Conservation (phyloP, 164 flowering plant genomes). For the Umbilicus rupestris region DNA sequence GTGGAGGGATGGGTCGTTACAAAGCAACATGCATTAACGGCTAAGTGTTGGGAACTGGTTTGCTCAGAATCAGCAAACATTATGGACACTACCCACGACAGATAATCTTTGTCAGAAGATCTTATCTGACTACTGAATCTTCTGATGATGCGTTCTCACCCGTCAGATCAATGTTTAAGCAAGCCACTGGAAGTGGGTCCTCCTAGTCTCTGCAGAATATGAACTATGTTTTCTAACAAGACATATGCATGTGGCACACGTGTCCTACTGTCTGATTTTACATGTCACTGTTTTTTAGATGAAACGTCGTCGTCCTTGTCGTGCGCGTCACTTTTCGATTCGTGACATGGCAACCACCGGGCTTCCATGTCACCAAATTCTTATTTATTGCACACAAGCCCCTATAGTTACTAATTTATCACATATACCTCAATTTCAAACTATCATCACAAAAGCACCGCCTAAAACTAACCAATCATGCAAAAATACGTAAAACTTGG, state of each 20-base stretch:
- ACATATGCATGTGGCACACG: constrained; percentile 15
- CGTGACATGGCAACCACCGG: too few relatives aligned
- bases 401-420: neutral
- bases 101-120: constrained; percentile 16
- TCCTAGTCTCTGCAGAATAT: constrained; percentile 13
- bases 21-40: constrained; percentile 13
- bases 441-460: too few relatives aligned
- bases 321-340: too few relatives aligned
- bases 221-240: neutral
- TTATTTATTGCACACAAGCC: neutral
- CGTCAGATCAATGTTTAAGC: constrained; percentile 13
- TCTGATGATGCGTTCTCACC: constrained; percentile 20
- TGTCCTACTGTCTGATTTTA: neutral
- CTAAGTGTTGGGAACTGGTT: constrained; percentile 15
- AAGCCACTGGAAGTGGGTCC: constrained; percentile 6
- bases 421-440: too few relatives aligned
- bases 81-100: constrained; percentile 11
- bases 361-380: too few relatives aligned
- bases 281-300: neutral
- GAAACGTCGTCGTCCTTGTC: too few relatives aligned
- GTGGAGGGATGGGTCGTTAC: constrained; percentile 14
- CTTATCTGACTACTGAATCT: constrained; percentile 33
- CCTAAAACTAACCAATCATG: too few relatives aligned
- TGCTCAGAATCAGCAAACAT: neutral
- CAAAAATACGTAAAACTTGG: neutral